phyloP scores from a whole-genome alignment of 1,284 basidiomycete genomes.

The Pyrrhoderma lamaoense region DNA sequence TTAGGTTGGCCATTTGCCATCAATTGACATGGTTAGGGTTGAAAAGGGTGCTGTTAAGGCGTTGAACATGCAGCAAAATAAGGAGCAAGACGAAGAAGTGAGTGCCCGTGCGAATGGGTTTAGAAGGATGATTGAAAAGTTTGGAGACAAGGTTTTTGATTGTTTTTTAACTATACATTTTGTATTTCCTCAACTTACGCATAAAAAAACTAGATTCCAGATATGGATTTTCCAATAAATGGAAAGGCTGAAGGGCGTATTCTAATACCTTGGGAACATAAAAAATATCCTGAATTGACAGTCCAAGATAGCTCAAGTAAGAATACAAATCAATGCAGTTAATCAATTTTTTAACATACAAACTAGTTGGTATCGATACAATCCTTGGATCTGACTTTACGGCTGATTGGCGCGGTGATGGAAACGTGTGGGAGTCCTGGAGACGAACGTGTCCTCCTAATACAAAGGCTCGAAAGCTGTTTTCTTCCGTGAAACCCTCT shows the following conservation, averaged over 20 bases:
- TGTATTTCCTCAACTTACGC: constrained; percentile 17
- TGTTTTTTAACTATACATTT: constrained; percentile 20
- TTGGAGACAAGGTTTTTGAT: constrained; percentile 48
- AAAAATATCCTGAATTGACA: constrained; percentile 62
- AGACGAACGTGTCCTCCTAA: constrained; percentile 82
- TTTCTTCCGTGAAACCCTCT: constrained; percentile 57
- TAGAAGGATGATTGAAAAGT: constrained; percentile 64
- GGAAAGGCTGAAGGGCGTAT: constrained; percentile 88
- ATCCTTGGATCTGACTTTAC: constrained; percentile 64
- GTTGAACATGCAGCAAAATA: constrained; percentile 45
- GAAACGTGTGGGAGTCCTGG: constrained; percentile 88
- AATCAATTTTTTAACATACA: constrained; percentile 17
- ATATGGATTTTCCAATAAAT: constrained; percentile 90
- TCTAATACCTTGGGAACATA: constrained; percentile 82
- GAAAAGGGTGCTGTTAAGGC: constrained; percentile 55
- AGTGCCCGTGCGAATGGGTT: constrained; percentile 76
- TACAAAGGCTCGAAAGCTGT: constrained; percentile 73
- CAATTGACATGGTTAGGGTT: constrained; percentile 80
- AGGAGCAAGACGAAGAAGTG: constrained; percentile 56
- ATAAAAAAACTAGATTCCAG: constrained; percentile 56
- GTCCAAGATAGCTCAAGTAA: constrained; percentile 44
- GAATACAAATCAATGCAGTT: neutral
- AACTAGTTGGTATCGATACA: constrained; percentile 47
- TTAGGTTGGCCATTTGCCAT: constrained; percentile 71
- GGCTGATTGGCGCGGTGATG: constrained; percentile 77